Percentiles rank a stretch among this genome's conserved stretches.
Evolutionary conservation across 108 stramenopile species (phyloP).

Genomic region (Seminavis robusta): DNA sequence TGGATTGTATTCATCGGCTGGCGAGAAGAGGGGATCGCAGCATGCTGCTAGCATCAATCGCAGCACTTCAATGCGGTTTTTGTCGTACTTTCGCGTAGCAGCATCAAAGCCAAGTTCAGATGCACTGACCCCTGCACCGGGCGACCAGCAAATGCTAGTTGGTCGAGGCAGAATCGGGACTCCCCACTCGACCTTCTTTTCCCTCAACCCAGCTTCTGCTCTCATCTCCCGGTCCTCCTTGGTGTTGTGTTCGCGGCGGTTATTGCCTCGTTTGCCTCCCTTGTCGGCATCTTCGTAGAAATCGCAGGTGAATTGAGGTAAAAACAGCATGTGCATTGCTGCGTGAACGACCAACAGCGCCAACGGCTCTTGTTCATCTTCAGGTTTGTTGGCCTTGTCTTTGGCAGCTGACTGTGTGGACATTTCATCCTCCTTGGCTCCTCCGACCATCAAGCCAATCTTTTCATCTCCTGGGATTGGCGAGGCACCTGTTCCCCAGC

Average conservation of each 20-base stretch:
- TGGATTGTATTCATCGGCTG: constrained; percentile 89
- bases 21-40: constrained; percentile 91
- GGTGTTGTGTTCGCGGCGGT: constrained; percentile 13
- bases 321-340: constrained; percentile 91
- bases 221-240: constrained; percentile 57
- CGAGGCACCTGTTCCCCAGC: constrained; percentile 65
- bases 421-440: constrained; percentile 2
- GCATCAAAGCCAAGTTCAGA: constrained; percentile 39
- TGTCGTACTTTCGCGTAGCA: constrained; percentile 80
- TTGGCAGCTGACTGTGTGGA: background rate
- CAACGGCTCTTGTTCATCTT: constrained; percentile 83
- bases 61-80: constrained; percentile 92
- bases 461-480: constrained; percentile 39
- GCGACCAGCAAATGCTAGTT: constrained; percentile 71
- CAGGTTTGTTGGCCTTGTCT: constrained; percentile 14
- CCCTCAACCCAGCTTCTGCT: constrained; percentile 57
- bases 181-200: constrained; percentile 42
- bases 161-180: constrained; percentile 53
- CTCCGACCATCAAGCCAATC: constrained; percentile 52
- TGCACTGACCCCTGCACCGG: constrained; percentile 57
- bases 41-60: constrained; percentile 85
- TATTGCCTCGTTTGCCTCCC: constrained; percentile 1
- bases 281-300: constrained; percentile 73
- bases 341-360: constrained; percentile 89
- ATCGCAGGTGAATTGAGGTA: constrained; percentile 92